A percentile compares a stretch with the other conserved stretches of the same genome.
phyloP scores from a whole-genome alignment of 106 monocot species.

The Platanthera guangdongensis region DNA sequence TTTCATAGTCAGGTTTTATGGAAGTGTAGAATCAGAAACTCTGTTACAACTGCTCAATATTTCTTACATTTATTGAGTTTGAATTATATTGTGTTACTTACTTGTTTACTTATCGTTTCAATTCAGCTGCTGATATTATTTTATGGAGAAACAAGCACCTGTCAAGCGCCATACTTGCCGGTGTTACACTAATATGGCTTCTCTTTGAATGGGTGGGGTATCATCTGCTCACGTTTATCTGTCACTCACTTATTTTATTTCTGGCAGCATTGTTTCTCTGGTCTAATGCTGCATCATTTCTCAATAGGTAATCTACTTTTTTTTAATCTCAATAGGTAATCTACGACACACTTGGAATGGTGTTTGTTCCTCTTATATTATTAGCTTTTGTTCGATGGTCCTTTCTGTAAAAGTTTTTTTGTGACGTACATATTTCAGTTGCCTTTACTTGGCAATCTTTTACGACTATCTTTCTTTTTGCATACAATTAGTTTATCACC shows the following conservation, averaged over 20 bases:
- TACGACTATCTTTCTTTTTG: too few relatives aligned
- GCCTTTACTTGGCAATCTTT: too few relatives aligned
- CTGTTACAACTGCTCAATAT: too few relatives aligned
- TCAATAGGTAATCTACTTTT: constrained; percentile 31
- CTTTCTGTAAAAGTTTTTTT: neutral
- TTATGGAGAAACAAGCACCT: constrained; percentile 67
- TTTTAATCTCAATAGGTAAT: constrained; percentile 31
- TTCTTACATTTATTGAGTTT: neutral
- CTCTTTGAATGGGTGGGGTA: constrained; percentile 69
- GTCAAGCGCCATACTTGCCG: constrained; percentile 44
- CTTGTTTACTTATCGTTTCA: neutral
- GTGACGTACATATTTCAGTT: neutral
- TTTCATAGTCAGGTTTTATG: too few relatives aligned
- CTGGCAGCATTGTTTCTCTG: constrained; percentile 48
- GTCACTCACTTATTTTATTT: constrained; percentile 49
- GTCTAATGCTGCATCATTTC: constrained; percentile 51
- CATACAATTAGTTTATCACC: too few relatives aligned
- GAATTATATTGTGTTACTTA: neutral
- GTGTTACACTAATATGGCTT: constrained; percentile 61
- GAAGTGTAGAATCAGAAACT: too few relatives aligned
- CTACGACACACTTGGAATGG: neutral
- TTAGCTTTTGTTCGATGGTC: neutral
- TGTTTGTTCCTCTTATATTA: neutral
- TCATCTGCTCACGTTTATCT: constrained; percentile 52
- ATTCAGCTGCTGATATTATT: constrained; percentile 58